A percentile compares a stretch with the other conserved stretches of the same genome.
Conservation (phyloP, 208 protist species). For the Zelonia costaricensis region DNA sequence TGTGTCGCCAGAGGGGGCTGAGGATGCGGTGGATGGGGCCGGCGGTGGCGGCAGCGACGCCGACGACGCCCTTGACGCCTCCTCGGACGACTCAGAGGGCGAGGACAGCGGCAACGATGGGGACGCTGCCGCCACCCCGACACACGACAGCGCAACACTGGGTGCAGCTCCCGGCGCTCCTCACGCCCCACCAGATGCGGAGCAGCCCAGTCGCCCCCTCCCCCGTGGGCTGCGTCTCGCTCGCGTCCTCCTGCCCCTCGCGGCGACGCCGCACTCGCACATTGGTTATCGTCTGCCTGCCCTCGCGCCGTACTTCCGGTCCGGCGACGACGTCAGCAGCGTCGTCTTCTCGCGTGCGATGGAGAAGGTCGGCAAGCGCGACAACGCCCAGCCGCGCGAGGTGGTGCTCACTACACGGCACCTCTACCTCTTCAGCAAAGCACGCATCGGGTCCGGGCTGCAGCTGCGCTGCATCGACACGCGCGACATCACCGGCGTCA, state of each 20-base stretch:
- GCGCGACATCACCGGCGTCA: constrained; percentile 52
- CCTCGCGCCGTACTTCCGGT: constrained; percentile 38
- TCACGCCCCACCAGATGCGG: background rate
- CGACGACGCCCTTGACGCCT: constrained; percentile 5
- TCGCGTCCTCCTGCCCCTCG: constrained; percentile 27
- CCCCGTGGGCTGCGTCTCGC: constrained; percentile 14
- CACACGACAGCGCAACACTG: background rate
- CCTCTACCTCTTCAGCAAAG: constrained; percentile 55
- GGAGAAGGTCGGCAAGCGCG: constrained; percentile 57
- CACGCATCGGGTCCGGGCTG: constrained; percentile 22
- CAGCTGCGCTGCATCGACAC: constrained; percentile 48
- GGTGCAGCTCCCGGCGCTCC: too few relatives aligned
- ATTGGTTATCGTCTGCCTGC: constrained; percentile 37
- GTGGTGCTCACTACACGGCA: constrained; percentile 48
- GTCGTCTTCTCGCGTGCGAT: constrained; percentile 62
- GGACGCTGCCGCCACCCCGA: background rate
- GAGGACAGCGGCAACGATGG: constrained; percentile 6
- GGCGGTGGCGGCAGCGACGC: background rate
- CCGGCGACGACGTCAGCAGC: constrained; percentile 33
- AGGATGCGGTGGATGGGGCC: background rate
- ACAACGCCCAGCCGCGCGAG: constrained; percentile 49
- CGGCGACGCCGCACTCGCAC: constrained; percentile 42
- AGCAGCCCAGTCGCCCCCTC: background rate
- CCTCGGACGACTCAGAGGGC: constrained; percentile 23
- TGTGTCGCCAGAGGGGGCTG: too few relatives aligned